Percentiles rank a stretch among this genome's conserved stretches.
Evolutionary conservation across 257 asterid genomes (phyloP).

Genomic region (Solanum habrochaites): DNA sequence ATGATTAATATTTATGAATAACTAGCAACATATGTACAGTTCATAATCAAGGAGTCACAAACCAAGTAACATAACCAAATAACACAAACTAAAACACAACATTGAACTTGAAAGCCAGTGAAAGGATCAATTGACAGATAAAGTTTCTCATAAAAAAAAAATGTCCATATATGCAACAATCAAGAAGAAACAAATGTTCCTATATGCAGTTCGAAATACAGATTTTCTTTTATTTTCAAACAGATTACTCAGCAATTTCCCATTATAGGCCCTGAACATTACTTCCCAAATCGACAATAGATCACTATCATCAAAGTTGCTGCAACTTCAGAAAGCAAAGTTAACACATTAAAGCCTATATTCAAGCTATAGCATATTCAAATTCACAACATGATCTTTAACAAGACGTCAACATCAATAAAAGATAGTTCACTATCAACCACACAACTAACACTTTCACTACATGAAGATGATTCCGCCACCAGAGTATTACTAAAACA

Average conservation of each 20-base stretch:
- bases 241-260: background rate
- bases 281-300: background rate
- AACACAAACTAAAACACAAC: background rate
- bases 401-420: background rate
- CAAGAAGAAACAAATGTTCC: background rate
- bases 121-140: background rate
- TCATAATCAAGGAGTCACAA: background rate
- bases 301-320: background rate
- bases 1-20: background rate
- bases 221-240: background rate
- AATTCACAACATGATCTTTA: background rate
- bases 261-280: background rate
- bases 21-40: background rate
- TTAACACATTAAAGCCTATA: background rate
- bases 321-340: background rate
- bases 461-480: background rate
- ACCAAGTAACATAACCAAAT: background rate
- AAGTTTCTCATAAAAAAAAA: background rate
- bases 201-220: background rate
- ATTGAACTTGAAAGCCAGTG: background rate
- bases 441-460: background rate
- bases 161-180: background rate
- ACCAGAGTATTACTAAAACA: background rate
- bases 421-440: background rate
- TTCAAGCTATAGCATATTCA: background rate